Base-by-base conservation (phyloP, 768 basidiomycete species). In the Leccinum fibrillosum region DNA sequence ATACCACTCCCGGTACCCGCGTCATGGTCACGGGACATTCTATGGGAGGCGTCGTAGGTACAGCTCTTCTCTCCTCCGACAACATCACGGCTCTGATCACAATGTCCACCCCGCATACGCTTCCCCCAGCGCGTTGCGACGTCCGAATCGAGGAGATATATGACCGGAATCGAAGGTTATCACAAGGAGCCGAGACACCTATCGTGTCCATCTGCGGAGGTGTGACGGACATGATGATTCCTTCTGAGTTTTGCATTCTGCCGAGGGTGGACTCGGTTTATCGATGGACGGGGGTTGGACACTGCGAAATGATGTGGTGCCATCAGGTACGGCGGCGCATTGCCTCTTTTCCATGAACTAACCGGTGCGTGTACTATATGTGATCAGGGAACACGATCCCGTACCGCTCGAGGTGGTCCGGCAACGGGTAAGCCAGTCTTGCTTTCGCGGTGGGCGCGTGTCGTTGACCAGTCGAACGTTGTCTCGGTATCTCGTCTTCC, bases 251-350 rank as follows among this genome's bases (percentile, higher is more conserved):
- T 1, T 94, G 94, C 70, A 78, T 88, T 19, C 74, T 98, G 1
- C 65, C 85, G 17, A 39, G n/a, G 39, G 39, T 19, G 39, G 39
- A 42, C 39, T 42, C n/a, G n/a, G 64, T 67, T 11, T 86, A 82
- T 58, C 73, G 86, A 44, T 78, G 80, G 39, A 88, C 86, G 1
- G 92, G 93, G 2, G 91, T 98, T 5, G 96, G 95, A 25, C 97
- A 99, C 71, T 85, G 86, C 45, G 95, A 92, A 58, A 95, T 98
- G 84, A 92, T 98, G 4, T 99, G 97, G 97, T 98, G 97, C 69
- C 92, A 98, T 72, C 97, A 99, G 74, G 87, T 98, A 10, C 88
- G 97, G 39, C 92, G 89, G 89, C 83, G 86, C 25, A 78, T 96
- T 34, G 94, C 94, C 25, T 26, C 6, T 26, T 26, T 26, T 26